Evolutionary conservation across 139 green algal species (phyloP).

Genomic region (Coelastrella sp.): DNA sequence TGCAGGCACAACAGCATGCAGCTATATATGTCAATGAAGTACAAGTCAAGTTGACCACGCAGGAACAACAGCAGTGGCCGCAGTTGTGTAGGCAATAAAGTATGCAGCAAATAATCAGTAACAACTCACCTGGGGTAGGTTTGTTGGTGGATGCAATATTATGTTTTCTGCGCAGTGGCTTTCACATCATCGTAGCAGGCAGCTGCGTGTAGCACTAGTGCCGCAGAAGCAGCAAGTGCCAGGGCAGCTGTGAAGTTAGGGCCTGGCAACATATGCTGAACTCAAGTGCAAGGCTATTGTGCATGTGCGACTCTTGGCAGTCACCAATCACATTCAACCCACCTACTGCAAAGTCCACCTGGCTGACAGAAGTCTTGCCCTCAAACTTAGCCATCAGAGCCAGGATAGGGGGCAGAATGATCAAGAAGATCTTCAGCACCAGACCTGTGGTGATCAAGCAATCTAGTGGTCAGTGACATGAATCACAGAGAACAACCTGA

Average conservation of each 20-base stretch:
- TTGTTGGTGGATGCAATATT: too few species aligned
- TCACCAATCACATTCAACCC: neutral
- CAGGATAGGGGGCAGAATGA: constrained; percentile 74
- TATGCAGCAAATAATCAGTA: too few species aligned
- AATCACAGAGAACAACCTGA: neutral
- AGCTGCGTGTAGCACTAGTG: too few species aligned
- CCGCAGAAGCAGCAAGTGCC: too few species aligned
- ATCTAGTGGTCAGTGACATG: neutral
- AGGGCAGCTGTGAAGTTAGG: too few species aligned
- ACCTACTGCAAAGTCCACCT: constrained; percentile 70
- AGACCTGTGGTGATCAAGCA: constrained; percentile 39
- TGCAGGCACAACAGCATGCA: neutral
- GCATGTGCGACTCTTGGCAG: neutral
- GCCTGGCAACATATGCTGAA: too few species aligned
- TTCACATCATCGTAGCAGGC: too few species aligned
- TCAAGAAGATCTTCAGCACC: constrained; percentile 82
- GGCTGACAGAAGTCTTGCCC: constrained; percentile 60
- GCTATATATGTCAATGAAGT: neutral
- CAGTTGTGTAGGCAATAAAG: neutral
- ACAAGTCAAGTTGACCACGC: neutral
- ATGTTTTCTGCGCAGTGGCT: too few species aligned
- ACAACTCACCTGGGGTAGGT: too few species aligned
- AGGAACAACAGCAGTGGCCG: neutral
- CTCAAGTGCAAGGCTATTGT: neutral
- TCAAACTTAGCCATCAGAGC: constrained; percentile 61